Percentiles rank a stretch among this genome's conserved stretches.
These are phyloP conservation scores for Forsythia suspensa DNA, from an alignment of 257 asterid species.

Conservation along the genomic window DNA sequence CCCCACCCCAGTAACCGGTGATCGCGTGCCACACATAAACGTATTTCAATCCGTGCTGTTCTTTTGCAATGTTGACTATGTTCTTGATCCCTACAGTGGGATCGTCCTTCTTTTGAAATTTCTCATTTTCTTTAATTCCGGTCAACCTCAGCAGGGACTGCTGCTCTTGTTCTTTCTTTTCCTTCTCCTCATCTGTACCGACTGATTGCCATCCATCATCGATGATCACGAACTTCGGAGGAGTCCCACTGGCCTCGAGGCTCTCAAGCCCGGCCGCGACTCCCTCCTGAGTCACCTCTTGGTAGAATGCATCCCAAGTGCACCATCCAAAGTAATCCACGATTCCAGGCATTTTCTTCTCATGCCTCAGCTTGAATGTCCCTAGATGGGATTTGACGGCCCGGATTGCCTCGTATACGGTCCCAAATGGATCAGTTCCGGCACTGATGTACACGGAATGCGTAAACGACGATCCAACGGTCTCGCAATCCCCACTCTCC, in stretches of 20 bases:
- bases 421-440: slow-evolving; percentile 40
- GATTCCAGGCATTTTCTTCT: slow-evolving; percentile 46
- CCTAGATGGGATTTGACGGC: slow-evolving; percentile 39
- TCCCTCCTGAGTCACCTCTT: slow-evolving; percentile 48
- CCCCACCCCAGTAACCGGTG: slow-evolving; percentile 95
- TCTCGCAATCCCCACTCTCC: slow-evolving; percentile 65
- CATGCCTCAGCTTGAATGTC: slow-evolving; percentile 39
- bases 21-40: slow-evolving; percentile 95
- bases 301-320: slow-evolving; percentile 57
- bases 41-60: slow-evolving; percentile 68
- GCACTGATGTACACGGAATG: slow-evolving; percentile 39
- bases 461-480: slow-evolving; percentile 30
- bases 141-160: slow-evolving; percentile 38
- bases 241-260: slow-evolving; percentile 43
- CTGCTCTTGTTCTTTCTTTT: not conserved
- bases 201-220: slow-evolving; percentile 60
- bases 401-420: slow-evolving; percentile 36
- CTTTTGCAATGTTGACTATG: slow-evolving; percentile 67
- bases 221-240: slow-evolving; percentile 45
- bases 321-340: slow-evolving; percentile 54
- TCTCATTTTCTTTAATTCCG: slow-evolving; percentile 42
- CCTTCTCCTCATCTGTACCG: slow-evolving; percentile 19
- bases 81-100: slow-evolving; percentile 56
- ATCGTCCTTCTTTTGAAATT: slow-evolving; percentile 56
- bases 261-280: slow-evolving; percentile 44